These are phyloP conservation scores for Vararia minispora DNA, from an alignment of 768 basidiomycete genomes.

Conservation along the genomic window DNA sequence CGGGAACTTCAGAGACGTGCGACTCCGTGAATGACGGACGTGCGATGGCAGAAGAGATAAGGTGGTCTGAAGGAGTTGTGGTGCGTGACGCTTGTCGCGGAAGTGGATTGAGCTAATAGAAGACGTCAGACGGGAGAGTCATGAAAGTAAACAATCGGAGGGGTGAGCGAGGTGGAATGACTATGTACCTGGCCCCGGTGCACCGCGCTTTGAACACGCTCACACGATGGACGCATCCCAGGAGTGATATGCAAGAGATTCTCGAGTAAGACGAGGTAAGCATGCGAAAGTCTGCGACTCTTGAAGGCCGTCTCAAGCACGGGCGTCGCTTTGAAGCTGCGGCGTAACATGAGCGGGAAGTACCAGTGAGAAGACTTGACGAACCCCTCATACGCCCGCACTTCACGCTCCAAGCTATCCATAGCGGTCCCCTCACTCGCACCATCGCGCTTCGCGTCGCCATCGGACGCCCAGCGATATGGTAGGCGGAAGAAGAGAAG, in stretches of 20 bases:
- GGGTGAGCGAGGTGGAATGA: not conserved
- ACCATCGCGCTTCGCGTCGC: constrained; percentile 33
- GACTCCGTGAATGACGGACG: too few relatives aligned
- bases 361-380: constrained; percentile 10
- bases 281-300: constrained; percentile 58
- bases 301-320: constrained; percentile 47
- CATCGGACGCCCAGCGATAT: constrained; percentile 60
- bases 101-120: constrained; percentile 20
- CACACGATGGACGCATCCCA: constrained; percentile 53
- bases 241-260: constrained; percentile 56
- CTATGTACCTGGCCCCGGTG: constrained; percentile 61
- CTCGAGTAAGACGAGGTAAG: constrained; percentile 64
- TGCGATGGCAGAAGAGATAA: too few relatives aligned
- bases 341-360: not conserved
- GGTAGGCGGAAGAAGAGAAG: constrained; percentile 86
- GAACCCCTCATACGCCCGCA: constrained; percentile 65
- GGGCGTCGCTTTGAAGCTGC: constrained; percentile 41
- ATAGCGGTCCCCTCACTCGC: constrained; percentile 44
- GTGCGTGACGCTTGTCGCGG: not conserved
- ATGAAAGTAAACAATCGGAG: not conserved
- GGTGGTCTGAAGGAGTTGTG: constrained; percentile 2
- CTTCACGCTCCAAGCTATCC: constrained; percentile 60
- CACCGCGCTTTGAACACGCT: constrained; percentile 59
- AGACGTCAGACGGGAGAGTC: constrained; percentile 5
- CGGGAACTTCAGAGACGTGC: too few relatives aligned